A percentile compares a stretch with the other conserved stretches of the same genome.
Conservation (phyloP, 2,329 filamentous ascomycete species). For the Gaeumannomyces tritici region DNA sequence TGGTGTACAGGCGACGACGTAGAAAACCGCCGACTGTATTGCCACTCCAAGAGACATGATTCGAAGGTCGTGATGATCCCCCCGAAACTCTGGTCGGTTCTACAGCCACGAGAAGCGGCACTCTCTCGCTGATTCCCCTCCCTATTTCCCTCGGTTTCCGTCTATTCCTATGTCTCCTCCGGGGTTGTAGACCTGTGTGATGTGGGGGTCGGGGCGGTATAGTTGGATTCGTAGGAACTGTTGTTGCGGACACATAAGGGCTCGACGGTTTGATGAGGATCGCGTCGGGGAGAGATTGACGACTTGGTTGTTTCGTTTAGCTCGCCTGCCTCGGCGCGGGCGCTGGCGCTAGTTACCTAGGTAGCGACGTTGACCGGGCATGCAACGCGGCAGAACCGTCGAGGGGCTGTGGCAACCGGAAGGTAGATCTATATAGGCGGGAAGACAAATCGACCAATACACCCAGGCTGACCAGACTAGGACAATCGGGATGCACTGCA, state of each 20-base stretch:
- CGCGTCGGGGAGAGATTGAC: not conserved
- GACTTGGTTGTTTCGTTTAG: too few relatives aligned
- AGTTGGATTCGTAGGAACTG: not conserved
- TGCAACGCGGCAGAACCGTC: not conserved
- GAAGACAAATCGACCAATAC: too few relatives aligned
- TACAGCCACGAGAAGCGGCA: not conserved
- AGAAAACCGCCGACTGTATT: conserved; percentile 70
- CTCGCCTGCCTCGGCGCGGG: not conserved
- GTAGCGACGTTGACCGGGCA: not conserved
- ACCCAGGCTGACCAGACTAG: not conserved
- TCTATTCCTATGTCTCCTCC: not conserved
- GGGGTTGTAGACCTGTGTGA: not conserved
- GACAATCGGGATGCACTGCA: not conserved
- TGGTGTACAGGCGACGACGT: conserved; percentile 67
- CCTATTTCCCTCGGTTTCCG: not conserved
- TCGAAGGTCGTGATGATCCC: not conserved
- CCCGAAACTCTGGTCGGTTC: not conserved
- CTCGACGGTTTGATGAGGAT: not conserved
- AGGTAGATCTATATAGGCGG: not conserved
- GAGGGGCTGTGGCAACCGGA: too few relatives aligned
- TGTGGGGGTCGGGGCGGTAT: not conserved
- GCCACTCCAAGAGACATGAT: conserved; percentile 46
- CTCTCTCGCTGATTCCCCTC: not conserved
- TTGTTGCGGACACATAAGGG: not conserved
- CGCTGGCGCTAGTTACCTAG: not conserved